Conservation (phyloP, 78 protist genomes). For the Isochrysis galbana region DNA sequence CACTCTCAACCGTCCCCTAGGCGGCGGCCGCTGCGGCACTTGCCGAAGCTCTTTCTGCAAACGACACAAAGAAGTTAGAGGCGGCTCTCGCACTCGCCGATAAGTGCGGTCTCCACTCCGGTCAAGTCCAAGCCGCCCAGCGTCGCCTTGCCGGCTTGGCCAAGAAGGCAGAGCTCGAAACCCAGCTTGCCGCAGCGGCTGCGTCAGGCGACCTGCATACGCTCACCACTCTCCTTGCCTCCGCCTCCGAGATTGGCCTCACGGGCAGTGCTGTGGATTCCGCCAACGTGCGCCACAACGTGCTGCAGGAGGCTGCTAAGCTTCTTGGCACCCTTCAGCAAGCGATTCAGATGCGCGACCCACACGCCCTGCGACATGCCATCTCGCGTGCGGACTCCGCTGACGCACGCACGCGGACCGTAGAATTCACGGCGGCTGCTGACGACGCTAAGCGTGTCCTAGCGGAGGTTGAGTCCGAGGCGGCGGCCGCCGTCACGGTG, state of each 20-base stretch:
- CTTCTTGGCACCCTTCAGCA: not conserved
- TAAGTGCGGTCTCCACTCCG: not conserved
- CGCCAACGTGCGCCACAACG: not conserved
- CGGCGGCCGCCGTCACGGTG: not conserved
- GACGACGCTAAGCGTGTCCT: not conserved
- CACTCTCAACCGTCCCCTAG: no score
- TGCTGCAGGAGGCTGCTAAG: not conserved
- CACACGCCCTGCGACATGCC: not conserved
- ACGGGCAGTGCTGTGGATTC: not conserved
- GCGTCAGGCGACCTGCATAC: not conserved
- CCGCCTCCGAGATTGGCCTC: not conserved
- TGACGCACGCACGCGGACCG: not conserved
- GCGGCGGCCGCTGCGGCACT: no score
- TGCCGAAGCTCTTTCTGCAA: not conserved
- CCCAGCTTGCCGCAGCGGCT: not conserved
- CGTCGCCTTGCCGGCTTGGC: not conserved
- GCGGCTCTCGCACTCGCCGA: not conserved
- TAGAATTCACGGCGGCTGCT: not conserved
- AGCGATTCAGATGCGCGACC: not conserved
- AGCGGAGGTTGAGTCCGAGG: not conserved
- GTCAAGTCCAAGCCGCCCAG: not conserved
- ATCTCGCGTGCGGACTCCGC: not conserved
- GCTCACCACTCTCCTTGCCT: not conserved
- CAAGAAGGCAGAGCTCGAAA: not conserved
- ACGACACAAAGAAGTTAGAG: not conserved